Evolutionary conservation across 805 yeast species (phyloP).

Genomic region (Kluyveromyces wickerhamii): DNA sequence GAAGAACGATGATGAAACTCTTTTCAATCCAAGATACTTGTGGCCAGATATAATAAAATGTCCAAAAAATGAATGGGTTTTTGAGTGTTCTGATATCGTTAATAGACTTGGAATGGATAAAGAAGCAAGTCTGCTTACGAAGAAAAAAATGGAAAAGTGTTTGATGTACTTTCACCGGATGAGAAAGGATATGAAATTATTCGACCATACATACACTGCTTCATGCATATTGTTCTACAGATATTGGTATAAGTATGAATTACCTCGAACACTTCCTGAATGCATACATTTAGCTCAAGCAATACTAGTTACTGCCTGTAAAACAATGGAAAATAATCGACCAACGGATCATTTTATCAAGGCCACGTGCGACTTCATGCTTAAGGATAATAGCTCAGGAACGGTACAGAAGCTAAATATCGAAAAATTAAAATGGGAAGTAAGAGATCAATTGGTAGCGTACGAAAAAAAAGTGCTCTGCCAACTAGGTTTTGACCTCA

Average conservation of each 20-base stretch:
- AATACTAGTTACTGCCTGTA: constrained; percentile 31
- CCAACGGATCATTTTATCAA: constrained; percentile 30
- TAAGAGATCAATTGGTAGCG: constrained; percentile 27
- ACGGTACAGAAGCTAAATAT: constrained; percentile 19
- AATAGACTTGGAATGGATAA: constrained; percentile 21
- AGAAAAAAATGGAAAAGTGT: constrained; percentile 29
- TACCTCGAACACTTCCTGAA: constrained; percentile 23
- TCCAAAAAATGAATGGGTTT: constrained; percentile 28
- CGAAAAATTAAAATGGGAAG: constrained; percentile 32
- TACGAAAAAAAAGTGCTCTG: constrained; percentile 27
- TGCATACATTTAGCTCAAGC: constrained; percentile 29
- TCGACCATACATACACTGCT: constrained; percentile 31
- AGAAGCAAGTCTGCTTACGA: constrained; percentile 17
- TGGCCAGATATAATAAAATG: constrained; percentile 31
- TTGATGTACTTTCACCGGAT: constrained; percentile 29
- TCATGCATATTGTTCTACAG: constrained; percentile 29
- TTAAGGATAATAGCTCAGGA: constrained; percentile 15
- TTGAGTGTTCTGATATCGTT: constrained; percentile 23
- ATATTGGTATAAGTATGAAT: constrained; percentile 27
- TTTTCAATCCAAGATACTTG: constrained; percentile 23
- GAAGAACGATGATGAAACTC: background rate
- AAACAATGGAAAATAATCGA: constrained; percentile 30
- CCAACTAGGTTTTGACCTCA: constrained; percentile 29
- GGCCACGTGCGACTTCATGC: constrained; percentile 24
- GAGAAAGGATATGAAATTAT: constrained; percentile 26